phyloP scores from a whole-genome alignment of 352 stramenopile species.

The Detonula confervacea region DNA sequence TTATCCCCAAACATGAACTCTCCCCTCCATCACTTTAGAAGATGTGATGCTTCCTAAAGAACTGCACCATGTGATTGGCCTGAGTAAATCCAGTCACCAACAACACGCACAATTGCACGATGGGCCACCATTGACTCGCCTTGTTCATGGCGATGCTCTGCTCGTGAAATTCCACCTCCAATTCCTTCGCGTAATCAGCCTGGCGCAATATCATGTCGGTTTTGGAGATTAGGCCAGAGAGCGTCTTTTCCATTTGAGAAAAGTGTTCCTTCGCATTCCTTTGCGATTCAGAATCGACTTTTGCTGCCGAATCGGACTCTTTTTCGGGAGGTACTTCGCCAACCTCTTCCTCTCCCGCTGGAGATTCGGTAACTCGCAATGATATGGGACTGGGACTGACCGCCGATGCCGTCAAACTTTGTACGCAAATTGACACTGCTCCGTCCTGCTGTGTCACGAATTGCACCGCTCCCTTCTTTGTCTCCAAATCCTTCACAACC shows the following conservation, averaged over 20 bases:
- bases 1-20: no score
- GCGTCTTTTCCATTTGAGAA: conserved; percentile 71
- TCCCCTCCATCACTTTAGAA: conserved; percentile 30
- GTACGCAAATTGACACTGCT: conserved; percentile 48
- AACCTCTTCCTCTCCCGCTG: conserved; percentile 23
- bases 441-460: conserved; percentile 43
- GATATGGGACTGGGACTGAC: conserved; percentile 47
- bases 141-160: conserved; percentile 77
- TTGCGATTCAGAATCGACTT: conserved; percentile 50
- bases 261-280: conserved; percentile 62
- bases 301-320: conserved; percentile 14
- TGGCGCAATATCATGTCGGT: conserved; percentile 74
- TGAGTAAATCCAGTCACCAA: conserved; percentile 82
- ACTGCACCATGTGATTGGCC: conserved; percentile 77
- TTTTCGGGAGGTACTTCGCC: conserved; percentile 13
- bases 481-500: conserved; percentile 48
- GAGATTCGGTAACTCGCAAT: conserved; percentile 36
- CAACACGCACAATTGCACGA: conserved; percentile 77
- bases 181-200: conserved; percentile 76
- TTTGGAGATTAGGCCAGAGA: conserved; percentile 57
- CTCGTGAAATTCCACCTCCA: conserved; percentile 75
- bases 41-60: conserved; percentile 75
- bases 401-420: conserved; percentile 47
- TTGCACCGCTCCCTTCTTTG: conserved; percentile 44
- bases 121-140: conserved; percentile 79